Conservation (phyloP, 805 yeast species). For the Wickerhamomyces tratensis region DNA sequence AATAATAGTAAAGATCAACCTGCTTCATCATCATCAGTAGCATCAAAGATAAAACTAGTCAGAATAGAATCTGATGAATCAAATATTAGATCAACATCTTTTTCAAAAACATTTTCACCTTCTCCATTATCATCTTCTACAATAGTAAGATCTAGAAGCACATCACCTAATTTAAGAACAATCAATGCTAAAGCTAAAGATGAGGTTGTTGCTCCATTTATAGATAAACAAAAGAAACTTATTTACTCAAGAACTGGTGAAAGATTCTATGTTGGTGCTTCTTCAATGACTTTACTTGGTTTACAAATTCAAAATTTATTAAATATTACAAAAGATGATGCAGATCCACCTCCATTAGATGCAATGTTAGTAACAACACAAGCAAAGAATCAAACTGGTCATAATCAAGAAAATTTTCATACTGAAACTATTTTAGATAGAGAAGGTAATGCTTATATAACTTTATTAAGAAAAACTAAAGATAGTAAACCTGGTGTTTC, state of each 20-base stretch:
- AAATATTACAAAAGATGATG: slow-evolving; percentile 19
- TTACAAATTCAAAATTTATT: slow-evolving; percentile 64
- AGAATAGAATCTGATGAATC: slow-evolving; percentile 8
- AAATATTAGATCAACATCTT: slow-evolving; percentile 16
- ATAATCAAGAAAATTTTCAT: background rate
- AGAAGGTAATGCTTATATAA: slow-evolving; percentile 69
- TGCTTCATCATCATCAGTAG: background rate
- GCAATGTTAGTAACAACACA: background rate
- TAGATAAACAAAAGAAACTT: slow-evolving; percentile 61
- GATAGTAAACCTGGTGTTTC: slow-evolving; percentile 52
- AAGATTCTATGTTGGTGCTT: slow-evolving; percentile 67
- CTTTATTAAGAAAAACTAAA: slow-evolving; percentile 56
- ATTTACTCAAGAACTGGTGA: slow-evolving; percentile 72
- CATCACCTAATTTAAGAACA: background rate
- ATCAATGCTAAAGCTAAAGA: slow-evolving; percentile 10
- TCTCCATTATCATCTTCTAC: background rate
- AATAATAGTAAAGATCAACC: no score
- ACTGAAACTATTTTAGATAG: slow-evolving; percentile 55
- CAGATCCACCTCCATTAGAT: background rate
- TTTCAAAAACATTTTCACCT: slow-evolving; percentile 3
- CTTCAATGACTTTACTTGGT: slow-evolving; percentile 77
- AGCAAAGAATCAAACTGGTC: background rate
- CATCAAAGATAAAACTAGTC: slow-evolving; percentile 8
- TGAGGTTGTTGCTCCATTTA: slow-evolving; percentile 61
- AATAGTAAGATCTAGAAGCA: no score